Conservation (phyloP, 208 protist genomes). For the Trypanosoma avium region DNA sequence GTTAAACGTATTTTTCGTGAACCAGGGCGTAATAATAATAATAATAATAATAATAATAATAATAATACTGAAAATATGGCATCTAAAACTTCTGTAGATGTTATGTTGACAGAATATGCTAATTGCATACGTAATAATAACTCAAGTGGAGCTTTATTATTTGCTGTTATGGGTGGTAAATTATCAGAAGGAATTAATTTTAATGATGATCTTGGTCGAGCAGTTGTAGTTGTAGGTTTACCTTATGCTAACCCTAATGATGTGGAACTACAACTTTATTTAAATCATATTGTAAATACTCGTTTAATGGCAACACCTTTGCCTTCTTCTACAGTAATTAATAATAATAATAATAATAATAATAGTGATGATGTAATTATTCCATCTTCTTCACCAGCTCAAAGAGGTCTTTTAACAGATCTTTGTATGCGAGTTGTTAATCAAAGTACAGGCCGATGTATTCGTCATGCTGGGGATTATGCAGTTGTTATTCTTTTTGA, state of each 20-base stretch:
- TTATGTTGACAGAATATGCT: slow-evolving; percentile 60
- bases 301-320: slow-evolving; percentile 12
- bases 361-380: background rate
- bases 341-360: background rate
- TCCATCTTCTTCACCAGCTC: slow-evolving; percentile 35
- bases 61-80: slow-evolving; percentile 1
- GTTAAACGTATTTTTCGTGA: slow-evolving; percentile 90
- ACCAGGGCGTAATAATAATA: slow-evolving; percentile 13
- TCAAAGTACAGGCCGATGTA: slow-evolving; percentile 95
- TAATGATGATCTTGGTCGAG: slow-evolving; percentile 92
- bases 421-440: slow-evolving; percentile 96
- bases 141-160: slow-evolving; percentile 87
- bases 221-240: slow-evolving; percentile 94
- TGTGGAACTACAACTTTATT: slow-evolving; percentile 84
- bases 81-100: slow-evolving; percentile 20
- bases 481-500: slow-evolving; percentile 94
- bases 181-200: slow-evolving; percentile 99
- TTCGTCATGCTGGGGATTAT: slow-evolving; percentile 94
- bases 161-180: slow-evolving; percentile 95
- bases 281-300: slow-evolving; percentile 66
- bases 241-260: slow-evolving; percentile 95
- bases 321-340: background rate
- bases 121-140: slow-evolving; percentile 41
- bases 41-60: background rate
- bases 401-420: slow-evolving; percentile 88